Conservation (phyloP, 176 grass and related monocot species). For the Panicum miliaceum region DNA sequence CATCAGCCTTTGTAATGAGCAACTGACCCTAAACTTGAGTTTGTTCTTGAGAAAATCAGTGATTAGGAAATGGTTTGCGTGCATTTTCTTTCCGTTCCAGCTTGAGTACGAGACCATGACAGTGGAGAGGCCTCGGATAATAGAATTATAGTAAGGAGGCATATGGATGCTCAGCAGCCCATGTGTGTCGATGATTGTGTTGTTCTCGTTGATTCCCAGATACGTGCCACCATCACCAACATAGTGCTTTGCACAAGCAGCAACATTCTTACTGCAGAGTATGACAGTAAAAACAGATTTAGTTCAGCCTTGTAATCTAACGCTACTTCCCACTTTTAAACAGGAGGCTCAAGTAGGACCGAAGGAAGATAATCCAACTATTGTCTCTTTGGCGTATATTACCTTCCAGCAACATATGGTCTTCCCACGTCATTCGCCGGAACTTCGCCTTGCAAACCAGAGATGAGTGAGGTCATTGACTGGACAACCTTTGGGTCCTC, state of each 20-base stretch:
- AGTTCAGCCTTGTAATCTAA: background rate
- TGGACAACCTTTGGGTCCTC: constrained; percentile 76
- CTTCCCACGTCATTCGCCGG: constrained; percentile 46
- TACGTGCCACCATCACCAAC: constrained; percentile 77
- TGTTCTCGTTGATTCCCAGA: constrained; percentile 71
- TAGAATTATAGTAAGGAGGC: constrained; percentile 68
- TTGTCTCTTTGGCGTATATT: constrained; percentile 10
- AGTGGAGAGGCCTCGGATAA: constrained; percentile 74
- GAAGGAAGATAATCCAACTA: constrained; percentile 19
- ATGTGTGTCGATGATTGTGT: constrained; percentile 56
- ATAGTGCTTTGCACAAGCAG: constrained; percentile 73
- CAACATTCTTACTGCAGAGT: constrained; percentile 65
- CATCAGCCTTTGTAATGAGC: background rate
- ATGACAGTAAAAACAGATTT: background rate
- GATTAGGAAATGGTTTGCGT: constrained; percentile 67
- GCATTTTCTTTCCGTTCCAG: constrained; percentile 83
- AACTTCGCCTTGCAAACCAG: constrained; percentile 71
- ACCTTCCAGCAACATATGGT: constrained; percentile 72
- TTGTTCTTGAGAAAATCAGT: constrained; percentile 81
- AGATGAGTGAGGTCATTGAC: constrained; percentile 63
- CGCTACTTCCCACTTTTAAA: background rate
- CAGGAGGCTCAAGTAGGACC: background rate
- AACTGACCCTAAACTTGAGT: constrained; percentile 72
- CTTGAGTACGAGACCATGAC: constrained; percentile 83
- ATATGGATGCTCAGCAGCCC: constrained; percentile 71